Conservation (phyloP, 495 filamentous ascomycete species). For the Pyronema domesticum region DNA sequence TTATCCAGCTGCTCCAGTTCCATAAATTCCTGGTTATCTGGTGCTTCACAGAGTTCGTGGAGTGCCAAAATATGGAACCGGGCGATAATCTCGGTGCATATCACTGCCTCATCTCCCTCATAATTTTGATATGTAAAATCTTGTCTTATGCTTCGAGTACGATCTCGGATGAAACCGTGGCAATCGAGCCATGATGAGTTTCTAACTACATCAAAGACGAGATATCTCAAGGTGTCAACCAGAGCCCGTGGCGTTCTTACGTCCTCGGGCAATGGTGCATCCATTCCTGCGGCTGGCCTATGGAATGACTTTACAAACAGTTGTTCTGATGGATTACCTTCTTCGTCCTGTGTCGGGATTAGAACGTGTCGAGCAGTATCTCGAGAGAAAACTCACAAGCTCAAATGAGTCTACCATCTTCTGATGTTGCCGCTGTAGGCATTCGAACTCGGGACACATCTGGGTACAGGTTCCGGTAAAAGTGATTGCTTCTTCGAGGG, state of each 20-base stretch:
- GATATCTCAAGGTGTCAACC: slow-evolving; percentile 60
- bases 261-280: slow-evolving; percentile 80
- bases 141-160: slow-evolving; percentile 76
- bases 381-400: slow-evolving; percentile 31
- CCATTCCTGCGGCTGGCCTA: slow-evolving; percentile 79
- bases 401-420: slow-evolving; percentile 44
- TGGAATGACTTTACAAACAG: slow-evolving; percentile 60
- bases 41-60: slow-evolving; percentile 56
- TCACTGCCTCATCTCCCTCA: slow-evolving; percentile 40
- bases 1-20: slow-evolving; percentile 86
- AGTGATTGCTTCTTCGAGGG: slow-evolving; percentile 64
- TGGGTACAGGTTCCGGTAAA: slow-evolving; percentile 76
- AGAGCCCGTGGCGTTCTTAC: slow-evolving; percentile 65
- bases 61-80: slow-evolving; percentile 80
- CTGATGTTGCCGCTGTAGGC: slow-evolving; percentile 25
- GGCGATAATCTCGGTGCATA: slow-evolving; percentile 74
- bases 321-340: slow-evolving; percentile 19
- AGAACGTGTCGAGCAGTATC: slow-evolving; percentile 2
- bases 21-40: slow-evolving; percentile 68
- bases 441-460: slow-evolving; percentile 88
- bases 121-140: slow-evolving; percentile 72
- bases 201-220: slow-evolving; percentile 57
- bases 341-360: slow-evolving; percentile 5
- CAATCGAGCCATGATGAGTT: slow-evolving; percentile 45
- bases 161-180: slow-evolving; percentile 86